Percentiles rank a stretch among this genome's conserved stretches.
phyloP scores from a whole-genome alignment of 768 basidiomycete species.

The Tricholoma bakamatsutake region DNA sequence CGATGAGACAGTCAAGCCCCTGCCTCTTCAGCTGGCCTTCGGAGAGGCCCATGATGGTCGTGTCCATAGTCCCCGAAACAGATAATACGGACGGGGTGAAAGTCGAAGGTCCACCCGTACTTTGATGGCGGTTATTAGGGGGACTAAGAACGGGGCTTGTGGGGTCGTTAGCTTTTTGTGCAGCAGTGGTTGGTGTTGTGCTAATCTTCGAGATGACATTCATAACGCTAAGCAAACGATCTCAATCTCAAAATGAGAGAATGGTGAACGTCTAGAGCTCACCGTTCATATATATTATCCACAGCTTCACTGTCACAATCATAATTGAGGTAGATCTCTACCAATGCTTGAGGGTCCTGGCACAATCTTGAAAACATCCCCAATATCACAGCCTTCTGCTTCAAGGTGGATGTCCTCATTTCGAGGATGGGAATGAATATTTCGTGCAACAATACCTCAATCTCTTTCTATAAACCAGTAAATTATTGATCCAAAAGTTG shows the following conservation, averaged over 20 bases:
- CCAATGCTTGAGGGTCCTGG: constrained; percentile 95
- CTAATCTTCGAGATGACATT: constrained; percentile 94
- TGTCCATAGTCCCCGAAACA: constrained; percentile 63
- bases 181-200: constrained; percentile 43
- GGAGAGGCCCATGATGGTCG: constrained; percentile 60
- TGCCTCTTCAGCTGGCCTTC: constrained; percentile 85
- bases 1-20: constrained; percentile 90
- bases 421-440: constrained; percentile 98
- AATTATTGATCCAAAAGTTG: not conserved
- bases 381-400: constrained; percentile 91
- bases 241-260: constrained; percentile 1
- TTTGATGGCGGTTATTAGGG: constrained; percentile 42
- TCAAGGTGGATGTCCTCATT: constrained; percentile 93
- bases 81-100: constrained; percentile 61
- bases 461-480: constrained; percentile 75
- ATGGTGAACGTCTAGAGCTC: constrained; percentile 21
- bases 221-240: constrained; percentile 55
- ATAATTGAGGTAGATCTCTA: constrained; percentile 98
- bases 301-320: constrained; percentile 94
- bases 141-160: constrained; percentile 56
- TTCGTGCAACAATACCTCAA: constrained; percentile 96
- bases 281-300: constrained; percentile 98
- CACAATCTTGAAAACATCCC: constrained; percentile 84
- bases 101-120: constrained; percentile 41
- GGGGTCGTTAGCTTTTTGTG: constrained; percentile 51